Conservation (phyloP, 2,329 filamentous ascomycete species). For the Fusarium sp. region DNA sequence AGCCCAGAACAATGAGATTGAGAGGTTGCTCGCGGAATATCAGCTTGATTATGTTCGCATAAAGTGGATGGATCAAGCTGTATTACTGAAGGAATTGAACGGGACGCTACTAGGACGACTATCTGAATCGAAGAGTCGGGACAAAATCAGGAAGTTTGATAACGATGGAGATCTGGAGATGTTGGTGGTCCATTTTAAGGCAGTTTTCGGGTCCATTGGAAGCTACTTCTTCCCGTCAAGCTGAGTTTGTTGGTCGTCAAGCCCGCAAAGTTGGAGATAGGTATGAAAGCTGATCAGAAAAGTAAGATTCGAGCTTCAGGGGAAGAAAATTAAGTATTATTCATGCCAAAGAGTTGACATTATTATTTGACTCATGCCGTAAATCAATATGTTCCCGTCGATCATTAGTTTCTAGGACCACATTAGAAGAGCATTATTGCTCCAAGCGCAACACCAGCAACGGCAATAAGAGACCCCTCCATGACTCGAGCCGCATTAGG, state of each 20-base stretch:
- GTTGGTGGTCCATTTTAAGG: not conserved
- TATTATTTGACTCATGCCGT: too few species aligned
- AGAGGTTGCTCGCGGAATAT: not conserved
- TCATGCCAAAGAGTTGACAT: not conserved
- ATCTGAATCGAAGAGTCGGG: rapidly evolving
- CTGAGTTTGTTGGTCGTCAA: not conserved
- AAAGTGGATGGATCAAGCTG: slow-evolving; percentile 11
- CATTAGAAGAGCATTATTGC: not conserved
- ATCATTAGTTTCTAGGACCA: not conserved
- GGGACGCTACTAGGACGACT: not conserved
- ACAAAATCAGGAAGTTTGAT: not conserved
- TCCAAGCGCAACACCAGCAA: slow-evolving; percentile 2
- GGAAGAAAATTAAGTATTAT: not conserved
- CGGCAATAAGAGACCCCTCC: not conserved
- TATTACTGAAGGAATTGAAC: not conserved
- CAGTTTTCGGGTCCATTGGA: not conserved
- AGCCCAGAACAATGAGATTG: not conserved
- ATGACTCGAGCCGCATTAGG: slow-evolving; percentile 10
- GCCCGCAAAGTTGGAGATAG: rapidly evolving
- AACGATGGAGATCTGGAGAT: not conserved
- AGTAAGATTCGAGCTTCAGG: too few species aligned
- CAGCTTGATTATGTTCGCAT: slow-evolving; percentile 2
- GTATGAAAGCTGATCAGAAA: rapidly evolving
- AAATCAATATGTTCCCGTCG: not conserved
- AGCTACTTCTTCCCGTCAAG: not conserved